Evolutionary conservation across 2,329 filamentous ascomycete genomes (phyloP).

Genomic region (Calcarisporium arbuscula): DNA sequence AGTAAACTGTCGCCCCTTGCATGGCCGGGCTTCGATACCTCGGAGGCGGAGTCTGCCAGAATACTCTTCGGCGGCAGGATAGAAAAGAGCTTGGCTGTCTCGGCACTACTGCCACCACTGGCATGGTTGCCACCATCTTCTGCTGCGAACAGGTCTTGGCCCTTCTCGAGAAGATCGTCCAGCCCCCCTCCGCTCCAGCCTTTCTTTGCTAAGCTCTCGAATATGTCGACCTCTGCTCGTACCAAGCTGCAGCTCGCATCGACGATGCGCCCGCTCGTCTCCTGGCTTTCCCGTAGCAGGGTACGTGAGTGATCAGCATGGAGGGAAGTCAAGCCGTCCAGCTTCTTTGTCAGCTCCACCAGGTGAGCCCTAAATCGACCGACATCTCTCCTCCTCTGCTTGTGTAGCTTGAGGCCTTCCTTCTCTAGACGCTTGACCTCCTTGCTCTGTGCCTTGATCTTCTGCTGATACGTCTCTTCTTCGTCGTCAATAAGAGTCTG

Average conservation of each 20-base stretch:
- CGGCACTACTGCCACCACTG: conserved; percentile 25
- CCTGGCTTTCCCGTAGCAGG: conserved; percentile 56
- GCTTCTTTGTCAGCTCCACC: conserved; percentile 53
- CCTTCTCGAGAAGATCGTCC: conserved; percentile 59
- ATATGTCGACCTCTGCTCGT: conserved; percentile 63
- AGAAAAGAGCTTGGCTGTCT: conserved; percentile 50
- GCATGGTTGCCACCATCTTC: conserved; percentile 28
- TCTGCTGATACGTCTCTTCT: conserved; percentile 51
- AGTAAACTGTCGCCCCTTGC: conserved; percentile 49
- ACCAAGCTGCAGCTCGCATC: conserved; percentile 61
- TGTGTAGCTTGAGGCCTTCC: conserved; percentile 57
- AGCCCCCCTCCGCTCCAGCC: conserved; percentile 62
- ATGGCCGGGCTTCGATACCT: conserved; percentile 29
- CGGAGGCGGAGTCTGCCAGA: conserved; percentile 44
- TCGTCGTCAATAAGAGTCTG: conserved; percentile 57
- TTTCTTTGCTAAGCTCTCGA: conserved; percentile 59
- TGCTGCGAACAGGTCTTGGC: conserved; percentile 52
- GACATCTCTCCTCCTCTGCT: conserved; percentile 55
- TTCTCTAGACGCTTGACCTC: conserved; percentile 61
- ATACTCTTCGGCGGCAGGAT: conserved; percentile 60
- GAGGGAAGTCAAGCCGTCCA: conserved; percentile 56
- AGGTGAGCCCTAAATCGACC: conserved; percentile 55
- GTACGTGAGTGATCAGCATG: conserved; percentile 56
- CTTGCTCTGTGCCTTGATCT: conserved; percentile 46
- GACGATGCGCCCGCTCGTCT: conserved; percentile 55